Evolutionary conservation across 306 rosid species (phyloP), one percentile per base, ranked within the genome.

Genomic region (Vigna hirtella): DNA sequence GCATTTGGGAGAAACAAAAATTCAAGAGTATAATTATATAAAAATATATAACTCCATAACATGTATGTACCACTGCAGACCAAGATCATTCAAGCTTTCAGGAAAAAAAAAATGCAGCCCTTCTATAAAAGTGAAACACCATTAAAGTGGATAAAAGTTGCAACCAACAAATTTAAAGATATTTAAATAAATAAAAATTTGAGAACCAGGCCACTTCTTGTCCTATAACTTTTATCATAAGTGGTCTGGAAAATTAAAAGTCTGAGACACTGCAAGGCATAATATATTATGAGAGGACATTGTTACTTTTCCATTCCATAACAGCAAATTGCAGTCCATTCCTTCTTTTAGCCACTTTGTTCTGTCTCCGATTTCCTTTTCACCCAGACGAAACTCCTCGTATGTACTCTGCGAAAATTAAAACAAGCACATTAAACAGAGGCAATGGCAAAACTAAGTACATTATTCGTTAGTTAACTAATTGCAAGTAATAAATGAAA

Each of bases 301-400:
- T 40, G 45, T 40, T 87, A 90, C 99, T 79, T 91, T 91, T 74
- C 94, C 99, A 61, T 95, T 95, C 99, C 98, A 93, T 59, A 92
- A 74, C 62, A 92, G 83, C 86, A 95, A 79, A 83, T 67, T 88
- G 91, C 99, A 95, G 90, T 91, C 97, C 92, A 93, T 93, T 84
- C 99, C 99, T 84, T 95, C 98, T 86, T 95, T 95, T 77, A 95
- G 88, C 93, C 93, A 95, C 86, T 93, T 95, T 65, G 63, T 85
- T 83, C 68, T 91, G 81, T 88, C 90, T 67, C 97, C 97, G 70
- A 92, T 86, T 20, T 91, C 93, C 16, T 73, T 36, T 70, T 85
- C 97, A 81, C 78, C 66, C 38, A 95, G 85, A 66, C 99, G 98
- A 81, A 82, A 73, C 85, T 95, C 99, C 87, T 92, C 98, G 22